Base-by-base conservation (phyloP, 1,139 yeast species). In the Debaryomyces coudertii region DNA sequence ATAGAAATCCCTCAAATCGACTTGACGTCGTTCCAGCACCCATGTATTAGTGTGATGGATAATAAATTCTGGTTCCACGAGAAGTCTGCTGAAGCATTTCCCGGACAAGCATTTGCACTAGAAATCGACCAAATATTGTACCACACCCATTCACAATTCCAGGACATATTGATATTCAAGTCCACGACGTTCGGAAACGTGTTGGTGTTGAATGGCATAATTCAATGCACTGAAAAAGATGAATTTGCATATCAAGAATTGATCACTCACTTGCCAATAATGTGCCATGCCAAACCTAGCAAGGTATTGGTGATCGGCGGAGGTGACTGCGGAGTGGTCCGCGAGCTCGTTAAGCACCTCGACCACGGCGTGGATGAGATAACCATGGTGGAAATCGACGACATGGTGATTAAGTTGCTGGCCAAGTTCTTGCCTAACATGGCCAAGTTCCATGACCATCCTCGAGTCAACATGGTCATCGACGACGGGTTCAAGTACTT, bases 231-330 rank as follows among this genome's bases (percentile, higher is more conserved):
- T 2, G 97, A 89, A 66, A 80, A 90, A 53, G 97, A 89, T 60
- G 97, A 89, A 68, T 88, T 85, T 68, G 88, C 95, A 29, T 87
- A 89, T 71, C 97, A 89, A 66, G 97, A 89, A 67, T 83, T 89
- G 80, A 89, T 89, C 59, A 76, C 95, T 14, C 95, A 89, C 61
- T 69, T 87, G 45, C 92, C 96, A 9, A 61, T 89, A 52, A 82
- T 84, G 80, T 72, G 87, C 16, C 97, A 89, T 65, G 82, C 85
- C 30, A 63, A 72, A 46, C 96, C 96, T 14, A 79, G 79, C 61
- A 79, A 77, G 48, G 95, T 89, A 15, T 77, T 89, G 49, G 96
- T 89, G 40, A 88, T 89, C 56, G 97, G 97, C 29, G 97, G 97
- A 25, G 97, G 97, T 35, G 97, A 89, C 66, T 95, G 97, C 55